Percentiles rank a stretch among this genome's conserved stretches.
Conservation (phyloP, 768 basidiomycete species). For the Lactarius vividus region DNA sequence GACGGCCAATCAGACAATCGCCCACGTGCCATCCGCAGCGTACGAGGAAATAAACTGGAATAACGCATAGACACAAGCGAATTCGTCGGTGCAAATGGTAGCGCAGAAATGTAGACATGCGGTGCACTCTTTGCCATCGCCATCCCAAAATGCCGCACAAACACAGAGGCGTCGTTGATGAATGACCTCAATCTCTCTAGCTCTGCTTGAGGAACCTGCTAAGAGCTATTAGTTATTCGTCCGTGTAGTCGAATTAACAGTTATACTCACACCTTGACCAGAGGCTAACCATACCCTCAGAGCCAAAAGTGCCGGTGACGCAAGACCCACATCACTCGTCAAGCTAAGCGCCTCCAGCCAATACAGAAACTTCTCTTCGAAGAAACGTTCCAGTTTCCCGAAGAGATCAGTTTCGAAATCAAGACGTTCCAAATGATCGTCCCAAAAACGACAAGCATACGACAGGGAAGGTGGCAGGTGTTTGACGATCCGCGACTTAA, state of each 20-base stretch:
- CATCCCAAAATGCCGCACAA: background rate
- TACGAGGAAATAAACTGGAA: background rate
- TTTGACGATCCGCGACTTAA: background rate
- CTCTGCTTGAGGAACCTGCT: background rate
- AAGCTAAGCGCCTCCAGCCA: background rate
- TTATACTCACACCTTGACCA: background rate
- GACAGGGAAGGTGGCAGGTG: background rate
- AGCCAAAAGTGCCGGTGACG: background rate
- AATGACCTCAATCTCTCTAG: background rate
- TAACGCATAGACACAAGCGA: background rate
- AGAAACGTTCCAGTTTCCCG: background rate
- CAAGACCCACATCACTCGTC: background rate
- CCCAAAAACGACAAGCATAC: constrained; percentile 7
- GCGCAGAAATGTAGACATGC: background rate
- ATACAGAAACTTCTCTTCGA: background rate
- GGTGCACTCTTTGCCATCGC: background rate
- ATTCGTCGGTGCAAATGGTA: background rate
- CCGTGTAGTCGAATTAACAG: background rate
- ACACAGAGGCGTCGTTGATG: background rate
- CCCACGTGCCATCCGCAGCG: background rate
- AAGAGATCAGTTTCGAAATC: background rate
- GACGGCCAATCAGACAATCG: background rate
- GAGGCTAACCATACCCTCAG: background rate
- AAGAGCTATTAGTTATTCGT: background rate
- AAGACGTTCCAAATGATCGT: background rate